These are phyloP conservation scores for Beauveria varroae DNA, from an alignment of 2,329 filamentous ascomycete species.

Conservation along the genomic window DNA sequence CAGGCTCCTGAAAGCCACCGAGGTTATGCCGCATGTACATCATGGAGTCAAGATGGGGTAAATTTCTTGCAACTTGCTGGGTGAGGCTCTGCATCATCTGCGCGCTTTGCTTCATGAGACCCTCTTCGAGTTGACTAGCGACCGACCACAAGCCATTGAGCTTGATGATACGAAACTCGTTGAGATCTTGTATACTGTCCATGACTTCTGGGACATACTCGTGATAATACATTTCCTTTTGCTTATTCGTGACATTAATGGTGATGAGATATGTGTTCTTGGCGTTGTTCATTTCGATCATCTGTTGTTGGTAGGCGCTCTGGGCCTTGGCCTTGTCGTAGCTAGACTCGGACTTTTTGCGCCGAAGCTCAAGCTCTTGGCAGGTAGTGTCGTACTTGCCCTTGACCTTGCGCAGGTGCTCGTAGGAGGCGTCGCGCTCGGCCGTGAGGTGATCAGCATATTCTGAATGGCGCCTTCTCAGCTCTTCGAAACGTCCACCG, in stretches of 20 bases:
- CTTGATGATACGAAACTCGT: constrained; percentile 77
- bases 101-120: constrained; percentile 67
- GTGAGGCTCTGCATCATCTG: constrained; percentile 65
- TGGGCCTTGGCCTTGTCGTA: constrained; percentile 93
- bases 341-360: constrained; percentile 92
- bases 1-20: constrained; percentile 71
- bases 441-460: constrained; percentile 84
- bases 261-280: constrained; percentile 98
- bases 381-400: constrained; percentile 87
- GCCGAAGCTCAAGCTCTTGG: constrained; percentile 87
- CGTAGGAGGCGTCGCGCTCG: constrained; percentile 78
- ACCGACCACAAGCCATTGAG: constrained; percentile 81
- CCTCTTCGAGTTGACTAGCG: constrained; percentile 71
- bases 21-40: constrained; percentile 97
- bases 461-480: constrained; percentile 84
- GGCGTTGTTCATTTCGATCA: constrained; percentile 91
- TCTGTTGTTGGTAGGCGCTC: constrained; percentile 83
- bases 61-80: constrained; percentile 78
- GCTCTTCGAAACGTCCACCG: constrained; percentile 71
- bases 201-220: constrained; percentile 92
- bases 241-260: constrained; percentile 95
- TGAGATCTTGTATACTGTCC: constrained; percentile 88
- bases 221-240: constrained; percentile 96
- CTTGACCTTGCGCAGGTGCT: constrained; percentile 83
- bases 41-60: constrained; percentile 84